Base-by-base conservation (phyloP, 2,329 filamentous ascomycete genomes). In the Aspergillus udagawae region DNA sequence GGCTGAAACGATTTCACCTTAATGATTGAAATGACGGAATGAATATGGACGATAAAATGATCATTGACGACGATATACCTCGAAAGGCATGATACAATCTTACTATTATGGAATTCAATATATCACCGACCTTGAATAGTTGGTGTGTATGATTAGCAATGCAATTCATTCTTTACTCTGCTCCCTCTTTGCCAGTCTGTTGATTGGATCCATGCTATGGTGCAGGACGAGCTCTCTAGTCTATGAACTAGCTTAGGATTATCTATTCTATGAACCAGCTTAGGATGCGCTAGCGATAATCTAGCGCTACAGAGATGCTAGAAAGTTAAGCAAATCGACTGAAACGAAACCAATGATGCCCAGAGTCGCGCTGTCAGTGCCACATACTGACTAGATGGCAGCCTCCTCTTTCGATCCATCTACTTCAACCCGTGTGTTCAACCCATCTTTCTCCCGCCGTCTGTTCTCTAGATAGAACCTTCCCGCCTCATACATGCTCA, bases 401-500 rank as follows among this genome's bases (percentile, higher is more conserved):
- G 44, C 42, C 20, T 57, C 52, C 1, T 52, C 53, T 20, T 61
- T 55, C 28, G 55, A 4, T 4, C 10, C 25, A 8, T 45, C 49
- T 25, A 41, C 28, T 29, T 47, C 54, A 9, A 23, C 44, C 44
- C 21, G 44, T 17, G 21, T 21, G 23, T 23, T 23, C 20, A 27
- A 17, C 29, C 27, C 27, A 27, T 67, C 64, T 50, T 57, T 57
- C 41, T 59, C 57, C 54, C 56, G 63, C 52, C 70, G 64, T 45
- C 67, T 63, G 51, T 69, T 70, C 63, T 77, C 74, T 23, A 78
- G 60, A 79, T 84, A 90, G 42, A 83, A 77, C 68, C 91, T 86
- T 9, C 89, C 88, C 62, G 86, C 87, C 73, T 96, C 92, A 74
- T 96, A 96, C 47, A 89, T 88, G 25, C 91, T 90, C 45, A 96